Base-by-base conservation (phyloP, 495 filamentous ascomycete genomes). In the Xylaria scruposa region DNA sequence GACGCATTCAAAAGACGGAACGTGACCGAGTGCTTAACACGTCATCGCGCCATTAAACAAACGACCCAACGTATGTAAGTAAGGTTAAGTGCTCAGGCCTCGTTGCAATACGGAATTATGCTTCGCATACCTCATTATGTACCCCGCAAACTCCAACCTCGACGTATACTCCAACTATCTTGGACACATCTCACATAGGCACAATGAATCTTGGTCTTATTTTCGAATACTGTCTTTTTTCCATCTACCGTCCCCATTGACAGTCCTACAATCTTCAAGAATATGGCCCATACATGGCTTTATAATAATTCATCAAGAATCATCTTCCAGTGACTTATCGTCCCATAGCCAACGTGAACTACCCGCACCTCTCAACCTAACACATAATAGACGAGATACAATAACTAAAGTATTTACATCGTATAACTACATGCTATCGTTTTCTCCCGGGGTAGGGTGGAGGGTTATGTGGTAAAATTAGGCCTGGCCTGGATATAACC, bases 1-100 rank as follows among this genome's bases (percentile, higher is more conserved):
- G 51, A 19, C 61, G 47, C 61, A 66, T 66, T 49, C 19, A 26
- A 47, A 36, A 40, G 17, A 42, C 33, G 70, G 36, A 71, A 67
- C 70, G 42, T 71, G 70, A 66, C 62, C 33, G 58, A 65, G 46
- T 58, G 1, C 46, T 19, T 26, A 65, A 61, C 68, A 66, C 53
- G 42, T 67, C 53, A 71, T 59, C 19, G 47, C 61, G n/a, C 40
- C 33, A 64, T 56, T 56, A 15, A 54, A 31, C 21, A 46, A 49
- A n/a, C 49, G 38, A 40, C 31, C 47, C 61, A 26, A 38, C 40
- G 40, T 44, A 67, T 38, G 33, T 42, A 71, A 8, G 47, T 42
- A 71, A 15, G 47, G 31, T 58, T 21, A 66, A 12, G 47, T 40
- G 70, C 62, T 59, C 62, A 59, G 61, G n/a, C 61, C 42, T 49